Base-by-base conservation (phyloP, 2,329 filamentous ascomycete genomes). In the Arthrocladium fulminans region DNA sequence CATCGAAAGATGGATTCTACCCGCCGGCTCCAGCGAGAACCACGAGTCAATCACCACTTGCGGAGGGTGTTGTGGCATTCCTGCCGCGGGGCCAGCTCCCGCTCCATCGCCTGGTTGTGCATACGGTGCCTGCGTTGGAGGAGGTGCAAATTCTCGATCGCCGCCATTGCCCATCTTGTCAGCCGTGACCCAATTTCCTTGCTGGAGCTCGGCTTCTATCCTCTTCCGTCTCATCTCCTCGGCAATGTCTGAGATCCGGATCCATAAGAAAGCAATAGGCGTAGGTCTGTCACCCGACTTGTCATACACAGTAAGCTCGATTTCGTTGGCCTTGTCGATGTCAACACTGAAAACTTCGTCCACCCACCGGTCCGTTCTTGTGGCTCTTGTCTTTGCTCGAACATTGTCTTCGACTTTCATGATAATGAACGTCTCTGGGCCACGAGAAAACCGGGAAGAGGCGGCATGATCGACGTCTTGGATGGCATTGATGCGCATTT, bases 281-380 rank as follows among this genome's bases (percentile, higher is more conserved):
- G 94, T 81, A 12, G 89, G 83, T 59, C 94, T 86, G 59, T 96
- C 89, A 54, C 83, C 82, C 2, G 88, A 83, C 69, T 94, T 96
- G 66, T 98, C 92, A 67, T 98, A 98, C 9, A 98, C 89, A 0
- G 88, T 97, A 47, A 98, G 79, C 65, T 98, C 92, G 53, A 98
- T 88, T 68, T 98, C 92, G 67, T 98, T 98, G 45, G 92, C 92
- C 72, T 97, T 97, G 69, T 97, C 90, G 49, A 98, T 92, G 55
- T 92, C 87, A 53, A 98, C 83, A 50, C 83, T 88, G 66, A 96
- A 92, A 29, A 83, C 79, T 68, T 98, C 92, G 58, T 88, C 86
- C 35, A 88, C 82, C 90, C 90, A 98, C 60, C 81, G 81, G 67
- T 98, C 92, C 53, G 76, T 94, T 50, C 89, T 78, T 8, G 89